phyloP scores from a whole-genome alignment of 2,329 filamentous ascomycete species.

The Diaporthe caulivora region DNA sequence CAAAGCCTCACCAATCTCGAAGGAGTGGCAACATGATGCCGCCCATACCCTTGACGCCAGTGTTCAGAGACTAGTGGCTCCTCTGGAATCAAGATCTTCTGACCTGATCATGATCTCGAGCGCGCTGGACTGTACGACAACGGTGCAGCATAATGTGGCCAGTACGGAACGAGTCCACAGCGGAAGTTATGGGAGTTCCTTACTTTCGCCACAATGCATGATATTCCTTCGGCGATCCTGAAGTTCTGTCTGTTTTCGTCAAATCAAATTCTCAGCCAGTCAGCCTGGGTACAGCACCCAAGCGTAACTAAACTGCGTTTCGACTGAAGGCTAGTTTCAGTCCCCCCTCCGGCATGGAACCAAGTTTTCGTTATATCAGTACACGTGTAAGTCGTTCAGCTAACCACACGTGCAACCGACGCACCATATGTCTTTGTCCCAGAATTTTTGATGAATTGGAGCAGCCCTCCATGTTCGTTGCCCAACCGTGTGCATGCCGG shows the following conservation, averaged over 20 bases:
- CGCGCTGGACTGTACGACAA: background rate
- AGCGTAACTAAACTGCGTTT: background rate
- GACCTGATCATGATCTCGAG: background rate
- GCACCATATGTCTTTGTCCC: background rate
- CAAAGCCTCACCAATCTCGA: background rate
- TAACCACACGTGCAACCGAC: background rate
- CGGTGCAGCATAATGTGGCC: background rate
- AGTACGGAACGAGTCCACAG: background rate
- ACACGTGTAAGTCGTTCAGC: background rate
- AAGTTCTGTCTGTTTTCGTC: background rate
- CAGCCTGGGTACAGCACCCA: background rate
- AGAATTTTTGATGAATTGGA: background rate
- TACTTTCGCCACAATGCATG: background rate
- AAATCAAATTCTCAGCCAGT: background rate
- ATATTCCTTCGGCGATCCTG: background rate
- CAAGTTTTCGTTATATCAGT: background rate
- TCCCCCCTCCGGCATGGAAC: background rate
- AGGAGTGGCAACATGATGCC: background rate
- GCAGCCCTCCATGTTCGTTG: background rate
- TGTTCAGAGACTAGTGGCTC: background rate
- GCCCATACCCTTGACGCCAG: background rate
- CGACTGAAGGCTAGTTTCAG: background rate
- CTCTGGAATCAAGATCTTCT: background rate
- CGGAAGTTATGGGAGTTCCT: no score
- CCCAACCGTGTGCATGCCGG: background rate